Evolutionary conservation across 2,329 filamentous ascomycete genomes (phyloP).

Genomic region (Trichophyton benhamiae): DNA sequence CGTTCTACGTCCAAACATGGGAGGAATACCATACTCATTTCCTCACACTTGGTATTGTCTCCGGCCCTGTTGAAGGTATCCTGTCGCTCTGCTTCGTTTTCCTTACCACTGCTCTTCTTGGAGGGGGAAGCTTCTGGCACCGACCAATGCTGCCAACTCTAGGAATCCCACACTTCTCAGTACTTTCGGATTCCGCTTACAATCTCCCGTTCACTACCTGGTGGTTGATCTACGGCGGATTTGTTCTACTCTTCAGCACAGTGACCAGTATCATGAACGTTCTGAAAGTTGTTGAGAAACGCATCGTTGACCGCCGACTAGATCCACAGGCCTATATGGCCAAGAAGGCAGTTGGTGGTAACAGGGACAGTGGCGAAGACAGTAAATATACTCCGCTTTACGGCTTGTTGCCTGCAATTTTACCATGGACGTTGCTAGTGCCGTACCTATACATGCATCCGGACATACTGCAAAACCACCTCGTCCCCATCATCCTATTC

Average conservation of each 20-base stretch:
- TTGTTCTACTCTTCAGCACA: conserved; percentile 78
- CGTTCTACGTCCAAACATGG: conserved; percentile 99
- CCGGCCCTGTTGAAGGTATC: conserved; percentile 89
- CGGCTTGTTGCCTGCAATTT: conserved; percentile 70
- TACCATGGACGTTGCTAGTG: conserved; percentile 63
- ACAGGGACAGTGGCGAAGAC: neutral
- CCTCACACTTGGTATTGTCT: conserved; percentile 79
- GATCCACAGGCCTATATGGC: neutral
- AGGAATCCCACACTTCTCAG: conserved; percentile 50
- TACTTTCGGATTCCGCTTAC: conserved; percentile 61
- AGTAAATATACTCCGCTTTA: conserved; percentile 48
- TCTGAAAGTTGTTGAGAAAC: conserved; percentile 62
- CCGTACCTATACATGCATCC: conserved; percentile 78
- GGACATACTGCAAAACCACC: conserved; percentile 64
- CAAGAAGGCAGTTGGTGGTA: neutral
- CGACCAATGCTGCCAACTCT: conserved; percentile 62
- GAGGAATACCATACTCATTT: conserved; percentile 98
- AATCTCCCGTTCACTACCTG: conserved; percentile 77
- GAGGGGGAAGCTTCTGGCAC: conserved; percentile 88
- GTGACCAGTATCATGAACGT: conserved; percentile 63
- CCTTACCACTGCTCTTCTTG: conserved; percentile 67
- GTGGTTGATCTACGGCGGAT: conserved; percentile 75
- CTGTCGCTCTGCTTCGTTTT: conserved; percentile 73
- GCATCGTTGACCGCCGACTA: conserved; percentile 37
- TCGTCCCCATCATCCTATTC: conserved; percentile 83